Conservation (phyloP, 1,284 basidiomycete genomes). For the Fomitopsis pinicola region DNA sequence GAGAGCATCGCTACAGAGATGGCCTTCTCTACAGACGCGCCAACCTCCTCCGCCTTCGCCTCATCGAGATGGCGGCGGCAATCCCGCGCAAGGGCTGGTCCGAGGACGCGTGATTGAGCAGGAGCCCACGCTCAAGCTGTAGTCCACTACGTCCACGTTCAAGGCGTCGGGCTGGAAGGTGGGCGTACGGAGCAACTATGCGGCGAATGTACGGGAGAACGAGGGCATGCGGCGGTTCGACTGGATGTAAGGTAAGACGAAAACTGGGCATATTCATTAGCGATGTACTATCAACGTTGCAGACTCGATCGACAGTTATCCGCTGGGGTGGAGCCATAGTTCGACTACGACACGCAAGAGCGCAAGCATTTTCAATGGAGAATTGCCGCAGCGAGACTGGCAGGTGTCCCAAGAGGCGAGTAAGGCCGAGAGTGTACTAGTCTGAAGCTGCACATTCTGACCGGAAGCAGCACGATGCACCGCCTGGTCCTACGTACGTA, state of each 20-base stretch:
- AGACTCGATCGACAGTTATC: too few species aligned
- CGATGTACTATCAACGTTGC: too few species aligned
- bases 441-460: too few species aligned
- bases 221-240: constrained; percentile 39
- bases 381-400: too few species aligned
- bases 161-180: constrained; percentile 43
- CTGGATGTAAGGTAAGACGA: constrained; percentile 11
- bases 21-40: constrained; percentile 30
- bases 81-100: constrained; percentile 48
- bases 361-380: too few species aligned
- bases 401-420: too few species aligned
- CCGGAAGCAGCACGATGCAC: too few species aligned
- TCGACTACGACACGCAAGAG: too few species aligned
- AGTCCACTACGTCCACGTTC: constrained; percentile 49
- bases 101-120: constrained; percentile 40
- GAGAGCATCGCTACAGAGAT: not conserved
- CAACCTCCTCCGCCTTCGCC: constrained; percentile 38
- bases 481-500: too few species aligned
- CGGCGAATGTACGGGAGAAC: constrained; percentile 43
- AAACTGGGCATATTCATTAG: too few species aligned
- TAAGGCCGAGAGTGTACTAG: too few species aligned
- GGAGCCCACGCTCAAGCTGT: constrained; percentile 45
- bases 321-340: too few species aligned
- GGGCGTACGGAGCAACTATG: constrained; percentile 44
- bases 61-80: constrained; percentile 38